Evolutionary conservation across 768 basidiomycete species (phyloP), one percentile per base, ranked within the genome.

Genomic region (Lentinus tigrinus): DNA sequence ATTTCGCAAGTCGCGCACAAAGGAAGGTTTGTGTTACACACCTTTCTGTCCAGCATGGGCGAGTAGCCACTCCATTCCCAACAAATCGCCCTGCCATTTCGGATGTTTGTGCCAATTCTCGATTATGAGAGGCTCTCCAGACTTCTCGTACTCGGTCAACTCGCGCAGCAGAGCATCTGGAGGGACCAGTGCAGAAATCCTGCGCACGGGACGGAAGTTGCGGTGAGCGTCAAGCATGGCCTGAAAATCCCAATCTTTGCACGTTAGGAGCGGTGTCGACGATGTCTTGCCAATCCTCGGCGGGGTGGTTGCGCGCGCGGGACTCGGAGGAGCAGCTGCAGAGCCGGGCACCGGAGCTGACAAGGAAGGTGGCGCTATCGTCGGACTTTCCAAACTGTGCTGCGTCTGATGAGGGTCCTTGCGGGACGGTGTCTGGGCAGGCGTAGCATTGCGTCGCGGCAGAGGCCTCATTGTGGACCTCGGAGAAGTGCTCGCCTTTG

Each of bases 41-140:
- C 68, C 42, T 23, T 69, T 47, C 19, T 66, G 51, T 9, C 58
- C 62, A 17, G 51, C 40, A 54, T 82, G 59, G 19, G 68, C 58
- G 16, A 65, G 58, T 14, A 92, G 75, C 78, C 82, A 83, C 13
- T 86, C 82, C 1, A 83, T 61, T 27, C 72, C 78, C 66, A 92
- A 89, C 42, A 83, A 62, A 0, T 78, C 63, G 17, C 65, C 63
- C 3, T 80, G 78, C 91, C 92, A 93, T 3, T 67, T 58, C 0
- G 72, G 62, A 44, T 80, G 77, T 49, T 79, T 70, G 52, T 91
- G 82, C 70, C 82, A 83, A 14, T 80, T 81, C 56, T 82, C 74
- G 16, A 94, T 78, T 26, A 93, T 80, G 49, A 91, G 63, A 0
- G 91, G 91, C 13, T 70, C 58, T 1, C 88, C 89, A 16, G 66